Conservation (phyloP, 2,329 filamentous ascomycete genomes). For the Pseudogymnoascus sp. region DNA sequence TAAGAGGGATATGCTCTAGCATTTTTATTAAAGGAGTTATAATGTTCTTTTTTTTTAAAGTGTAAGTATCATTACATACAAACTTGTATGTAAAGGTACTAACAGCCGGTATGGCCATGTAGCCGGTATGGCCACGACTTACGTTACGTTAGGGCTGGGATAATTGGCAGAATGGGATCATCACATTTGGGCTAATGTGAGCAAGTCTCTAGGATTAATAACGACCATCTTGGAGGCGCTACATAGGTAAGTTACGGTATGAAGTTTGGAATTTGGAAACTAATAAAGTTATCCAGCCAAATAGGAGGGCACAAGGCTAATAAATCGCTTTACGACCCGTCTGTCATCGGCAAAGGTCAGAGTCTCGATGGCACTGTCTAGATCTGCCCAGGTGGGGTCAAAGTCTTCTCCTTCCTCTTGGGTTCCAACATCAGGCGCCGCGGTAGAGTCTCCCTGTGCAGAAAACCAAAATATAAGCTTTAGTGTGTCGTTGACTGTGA, state of each 20-base stretch:
- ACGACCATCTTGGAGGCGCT: background rate
- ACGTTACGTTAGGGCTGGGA: too few species aligned
- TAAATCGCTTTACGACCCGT: background rate
- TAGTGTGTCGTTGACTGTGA: background rate
- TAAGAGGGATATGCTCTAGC: background rate
- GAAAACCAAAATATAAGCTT: slow-evolving; percentile 8
- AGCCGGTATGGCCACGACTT: too few species aligned
- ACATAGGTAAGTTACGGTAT: background rate
- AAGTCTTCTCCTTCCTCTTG: slow-evolving; percentile 15
- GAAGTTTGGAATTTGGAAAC: background rate
- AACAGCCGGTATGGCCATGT: too few species aligned
- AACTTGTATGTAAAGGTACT: too few species aligned
- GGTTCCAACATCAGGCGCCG: slow-evolving; percentile 15
- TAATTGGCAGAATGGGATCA: too few species aligned
- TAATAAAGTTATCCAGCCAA: background rate
- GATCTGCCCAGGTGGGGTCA: slow-evolving; percentile 32
- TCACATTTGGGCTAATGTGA: background rate
- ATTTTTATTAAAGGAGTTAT: background rate
- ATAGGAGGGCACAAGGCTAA: background rate
- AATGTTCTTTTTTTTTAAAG: too few species aligned
- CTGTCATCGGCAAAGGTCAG: background rate
- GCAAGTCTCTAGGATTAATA: background rate
- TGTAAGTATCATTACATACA: too few species aligned
- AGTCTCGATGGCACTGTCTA: background rate
- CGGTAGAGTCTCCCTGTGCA: background rate